Percentiles rank a stretch among this genome's conserved stretches.
Conservation (phyloP, 2,329 filamentous ascomycete species). For the Talaromyces pinophilus region DNA sequence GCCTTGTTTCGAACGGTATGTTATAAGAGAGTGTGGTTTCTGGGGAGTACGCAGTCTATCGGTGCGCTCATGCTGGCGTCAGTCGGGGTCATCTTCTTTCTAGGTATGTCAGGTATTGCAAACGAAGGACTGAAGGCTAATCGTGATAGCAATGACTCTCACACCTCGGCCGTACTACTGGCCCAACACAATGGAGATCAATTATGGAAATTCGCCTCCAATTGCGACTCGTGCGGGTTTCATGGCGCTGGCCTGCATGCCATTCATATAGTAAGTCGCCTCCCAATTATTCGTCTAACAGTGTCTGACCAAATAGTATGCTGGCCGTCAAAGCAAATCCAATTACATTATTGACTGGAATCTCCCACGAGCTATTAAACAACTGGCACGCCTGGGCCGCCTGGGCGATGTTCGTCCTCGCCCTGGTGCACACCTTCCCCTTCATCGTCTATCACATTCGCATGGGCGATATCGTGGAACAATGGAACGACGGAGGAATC, state of each 20-base stretch:
- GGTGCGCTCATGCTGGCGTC: slow-evolving; percentile 46
- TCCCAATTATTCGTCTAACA: slow-evolving; percentile 1
- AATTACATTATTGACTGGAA: slow-evolving; percentile 55
- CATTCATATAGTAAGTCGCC: slow-evolving; percentile 47
- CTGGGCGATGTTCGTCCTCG: slow-evolving; percentile 57
- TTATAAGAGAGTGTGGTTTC: slow-evolving; percentile 26
- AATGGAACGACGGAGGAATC: slow-evolving; percentile 47
- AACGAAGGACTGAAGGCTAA: background rate
- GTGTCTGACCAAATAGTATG: slow-evolving; percentile 31
- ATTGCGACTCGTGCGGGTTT: slow-evolving; percentile 54
- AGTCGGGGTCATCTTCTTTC: slow-evolving; percentile 32
- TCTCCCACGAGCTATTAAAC: slow-evolving; percentile 56
- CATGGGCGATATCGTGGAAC: slow-evolving; percentile 49
- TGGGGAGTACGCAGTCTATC: slow-evolving; percentile 44
- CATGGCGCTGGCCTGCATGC: slow-evolving; percentile 53
- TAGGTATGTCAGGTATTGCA: background rate
- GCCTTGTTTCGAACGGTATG: slow-evolving; percentile 37
- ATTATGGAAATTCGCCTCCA: slow-evolving; percentile 53
- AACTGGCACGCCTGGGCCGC: slow-evolving; percentile 51
- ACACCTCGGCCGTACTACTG: slow-evolving; percentile 57
- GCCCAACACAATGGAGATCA: slow-evolving; percentile 40
- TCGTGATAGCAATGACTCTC: slow-evolving; percentile 43
- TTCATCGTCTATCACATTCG: slow-evolving; percentile 56
- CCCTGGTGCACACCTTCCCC: slow-evolving; percentile 59
- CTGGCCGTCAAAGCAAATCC: slow-evolving; percentile 56